Conservation (phyloP, 2,329 filamentous ascomycete species). For the Taxawa tesnikishii region DNA sequence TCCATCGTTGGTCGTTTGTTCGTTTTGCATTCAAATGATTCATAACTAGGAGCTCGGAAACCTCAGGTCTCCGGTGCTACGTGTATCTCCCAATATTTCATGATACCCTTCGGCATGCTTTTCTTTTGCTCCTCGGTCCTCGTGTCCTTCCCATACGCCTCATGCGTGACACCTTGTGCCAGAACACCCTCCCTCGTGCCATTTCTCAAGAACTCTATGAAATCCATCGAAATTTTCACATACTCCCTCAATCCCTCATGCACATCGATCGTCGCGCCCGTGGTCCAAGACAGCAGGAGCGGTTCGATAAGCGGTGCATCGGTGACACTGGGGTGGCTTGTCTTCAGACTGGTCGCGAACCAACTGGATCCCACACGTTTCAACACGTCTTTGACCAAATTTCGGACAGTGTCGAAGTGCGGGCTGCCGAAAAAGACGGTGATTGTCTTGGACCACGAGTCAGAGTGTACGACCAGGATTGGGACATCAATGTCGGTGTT, state of each 20-base stretch:
- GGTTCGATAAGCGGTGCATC: slow-evolving; percentile 56
- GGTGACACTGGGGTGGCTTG: slow-evolving; percentile 49
- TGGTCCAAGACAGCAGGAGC: slow-evolving; percentile 46
- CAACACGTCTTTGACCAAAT: slow-evolving; percentile 36
- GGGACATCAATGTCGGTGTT: slow-evolving; percentile 48
- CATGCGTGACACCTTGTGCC: slow-evolving; percentile 33
- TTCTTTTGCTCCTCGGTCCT: slow-evolving; percentile 14
- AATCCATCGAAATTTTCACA: slow-evolving; percentile 45
- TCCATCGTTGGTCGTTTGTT: too few species aligned
- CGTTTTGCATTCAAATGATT: too few species aligned
- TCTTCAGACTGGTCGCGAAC: slow-evolving; percentile 25
- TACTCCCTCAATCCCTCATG: slow-evolving; percentile 47
- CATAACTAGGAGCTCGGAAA: too few species aligned
- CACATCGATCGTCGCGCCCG: slow-evolving; percentile 46
- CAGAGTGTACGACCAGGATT: slow-evolving; percentile 49
- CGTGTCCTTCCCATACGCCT: slow-evolving; percentile 19
- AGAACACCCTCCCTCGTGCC: slow-evolving; percentile 37
- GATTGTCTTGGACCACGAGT: slow-evolving; percentile 48
- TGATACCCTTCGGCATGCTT: slow-evolving; percentile 12
- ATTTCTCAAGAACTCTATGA: slow-evolving; percentile 36
- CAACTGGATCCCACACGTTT: slow-evolving; percentile 28
- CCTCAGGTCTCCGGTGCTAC: too few species aligned
- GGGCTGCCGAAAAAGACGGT: slow-evolving; percentile 50
- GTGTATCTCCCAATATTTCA: slow-evolving; percentile 31
- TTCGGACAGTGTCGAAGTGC: slow-evolving; percentile 51